A percentile compares a stretch with the other conserved stretches of the same genome.
These are phyloP conservation scores for Debaryomyces subglobosus DNA, from an alignment of 1,139 yeast species.

Conservation along the genomic window DNA sequence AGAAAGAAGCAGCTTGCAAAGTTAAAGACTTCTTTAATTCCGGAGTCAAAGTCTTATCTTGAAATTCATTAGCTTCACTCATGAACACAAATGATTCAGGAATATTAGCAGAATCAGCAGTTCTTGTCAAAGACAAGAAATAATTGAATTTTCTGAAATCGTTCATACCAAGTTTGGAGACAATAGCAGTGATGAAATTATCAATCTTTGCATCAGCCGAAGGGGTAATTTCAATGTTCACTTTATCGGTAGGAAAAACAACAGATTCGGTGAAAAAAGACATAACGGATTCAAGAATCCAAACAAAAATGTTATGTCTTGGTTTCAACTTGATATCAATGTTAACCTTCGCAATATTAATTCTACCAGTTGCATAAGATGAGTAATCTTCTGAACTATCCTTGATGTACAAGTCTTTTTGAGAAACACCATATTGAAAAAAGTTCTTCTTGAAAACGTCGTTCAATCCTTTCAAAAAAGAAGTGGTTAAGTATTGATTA, in stretches of 20 bases:
- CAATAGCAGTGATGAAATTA: conserved; percentile 80
- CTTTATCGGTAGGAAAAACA: conserved; percentile 59
- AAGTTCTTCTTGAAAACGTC: conserved; percentile 65
- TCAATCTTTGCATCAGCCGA: conserved; percentile 56
- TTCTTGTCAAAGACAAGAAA: conserved; percentile 81
- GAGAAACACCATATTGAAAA: conserved; percentile 75
- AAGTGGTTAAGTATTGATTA: conserved; percentile 59
- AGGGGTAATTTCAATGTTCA: conserved; percentile 65
- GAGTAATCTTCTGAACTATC: conserved; percentile 75
- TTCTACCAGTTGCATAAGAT: conserved; percentile 88
- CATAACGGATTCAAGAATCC: conserved; percentile 58
- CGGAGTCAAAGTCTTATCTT: conserved; percentile 58
- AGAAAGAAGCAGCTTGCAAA: conserved; percentile 50
- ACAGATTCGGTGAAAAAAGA: conserved; percentile 56
- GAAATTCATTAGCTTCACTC: conserved; percentile 86
- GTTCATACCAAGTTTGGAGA: conserved; percentile 83
- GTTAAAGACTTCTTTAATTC: conserved; percentile 54
- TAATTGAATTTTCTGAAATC: conserved; percentile 74
- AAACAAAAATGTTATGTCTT: conserved; percentile 77
- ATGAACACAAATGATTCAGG: conserved; percentile 82
- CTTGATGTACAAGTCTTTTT: conserved; percentile 53
- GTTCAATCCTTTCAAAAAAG: conserved; percentile 48
- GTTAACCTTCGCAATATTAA: conserved; percentile 65
- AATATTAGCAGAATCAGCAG: conserved; percentile 67
- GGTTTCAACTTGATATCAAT: conserved; percentile 69